phyloP scores from a whole-genome alignment of 202 grass and related monocot genomes.

The Panicum hallii region DNA sequence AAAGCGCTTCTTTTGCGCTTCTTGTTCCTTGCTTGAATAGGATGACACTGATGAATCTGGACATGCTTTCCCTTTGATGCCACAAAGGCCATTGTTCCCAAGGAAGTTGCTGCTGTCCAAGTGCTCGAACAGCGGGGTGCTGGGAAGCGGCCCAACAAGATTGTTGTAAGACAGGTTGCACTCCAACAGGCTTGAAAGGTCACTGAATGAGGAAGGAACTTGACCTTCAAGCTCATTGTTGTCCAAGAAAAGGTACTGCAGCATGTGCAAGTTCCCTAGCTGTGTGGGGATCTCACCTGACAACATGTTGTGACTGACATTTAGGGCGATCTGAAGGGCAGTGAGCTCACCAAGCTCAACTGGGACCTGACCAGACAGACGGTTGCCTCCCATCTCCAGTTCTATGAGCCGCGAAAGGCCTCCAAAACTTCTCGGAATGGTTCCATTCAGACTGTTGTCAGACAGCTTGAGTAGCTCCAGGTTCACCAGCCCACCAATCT shows the following conservation, averaged over 20 bases:
- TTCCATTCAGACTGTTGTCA: conserved; percentile 83
- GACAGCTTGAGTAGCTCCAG: conserved; percentile 86
- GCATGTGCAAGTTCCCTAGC: conserved; percentile 84
- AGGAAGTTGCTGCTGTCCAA: conserved; percentile 91
- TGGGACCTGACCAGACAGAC: conserved; percentile 67
- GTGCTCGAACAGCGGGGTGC: conserved; percentile 64
- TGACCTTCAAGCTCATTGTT: conserved; percentile 88
- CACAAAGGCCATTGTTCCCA: conserved; percentile 79
- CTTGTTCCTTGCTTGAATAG: conserved; percentile 46
- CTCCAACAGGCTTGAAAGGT: conserved; percentile 76
- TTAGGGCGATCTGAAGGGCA: conserved; percentile 88
- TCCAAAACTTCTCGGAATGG: conserved; percentile 77
- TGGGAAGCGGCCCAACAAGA: conserved; percentile 75
- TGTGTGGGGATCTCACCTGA: conserved; percentile 76
- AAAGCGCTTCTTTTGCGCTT: conserved; percentile 44
- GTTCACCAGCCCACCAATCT: conserved; percentile 76
- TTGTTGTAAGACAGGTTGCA: conserved; percentile 98
- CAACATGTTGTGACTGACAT: conserved; percentile 87
- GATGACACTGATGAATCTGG: conserved; percentile 43
- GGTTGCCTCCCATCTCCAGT: conserved; percentile 93
- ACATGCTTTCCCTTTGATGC: conserved; percentile 67
- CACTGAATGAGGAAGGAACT: conserved; percentile 74
- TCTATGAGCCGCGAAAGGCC: conserved; percentile 77
- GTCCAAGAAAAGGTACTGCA: conserved; percentile 83
- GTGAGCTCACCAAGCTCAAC: conserved; percentile 75